Base-by-base conservation (phyloP, 2,329 filamentous ascomycete species). In the Nemania diffusa region DNA sequence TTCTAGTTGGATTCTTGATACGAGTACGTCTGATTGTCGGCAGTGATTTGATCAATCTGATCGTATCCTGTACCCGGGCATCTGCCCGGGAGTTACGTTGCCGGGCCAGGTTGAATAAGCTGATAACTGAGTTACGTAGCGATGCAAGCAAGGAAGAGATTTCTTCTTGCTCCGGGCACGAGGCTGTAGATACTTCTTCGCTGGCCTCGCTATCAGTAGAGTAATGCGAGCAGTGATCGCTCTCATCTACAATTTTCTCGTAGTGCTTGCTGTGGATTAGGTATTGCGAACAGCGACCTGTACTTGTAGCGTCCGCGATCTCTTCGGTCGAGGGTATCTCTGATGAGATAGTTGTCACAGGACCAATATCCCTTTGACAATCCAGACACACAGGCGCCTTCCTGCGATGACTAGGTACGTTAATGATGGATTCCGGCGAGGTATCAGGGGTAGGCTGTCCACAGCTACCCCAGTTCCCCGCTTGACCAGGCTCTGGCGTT, bases 1-100 rank as follows among this genome's bases (percentile, higher is more conserved):
- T 62, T 37, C 51, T 62, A 37, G 27, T 62, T 48, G 26, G 50
- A 15, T 27, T 62, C 11, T 32, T 37, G 40, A 56, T 11, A 48
- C 26, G 20, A 62, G 40, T 27, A 48, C 37, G 7, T 55, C 50
- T 48, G 13, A 56, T 62, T 37, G 50, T 62, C 17, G 59, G 59
- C 7, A 62, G 27, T 27, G 50, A 56, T 56, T 27, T 62, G 50
- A 62, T 62, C 27, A 62, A 15, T 37, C 40, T 62, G 27, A 62
- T 62, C 50, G 51, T 37, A 37, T 40, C 27, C 40, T 56, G 37
- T 56, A 62, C 59, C 50, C 50, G 51, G 50, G 50, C 40, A 62
- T 55, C 37, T 37, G 37, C 59, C 59, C 37, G 50, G 29, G 59
- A 62, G 50, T 37, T 48, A 44, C 26, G 59, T 48, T 27, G 26